Evolutionary conservation across 495 filamentous ascomycete genomes (phyloP).

Genomic region (Arthonia radiata): DNA sequence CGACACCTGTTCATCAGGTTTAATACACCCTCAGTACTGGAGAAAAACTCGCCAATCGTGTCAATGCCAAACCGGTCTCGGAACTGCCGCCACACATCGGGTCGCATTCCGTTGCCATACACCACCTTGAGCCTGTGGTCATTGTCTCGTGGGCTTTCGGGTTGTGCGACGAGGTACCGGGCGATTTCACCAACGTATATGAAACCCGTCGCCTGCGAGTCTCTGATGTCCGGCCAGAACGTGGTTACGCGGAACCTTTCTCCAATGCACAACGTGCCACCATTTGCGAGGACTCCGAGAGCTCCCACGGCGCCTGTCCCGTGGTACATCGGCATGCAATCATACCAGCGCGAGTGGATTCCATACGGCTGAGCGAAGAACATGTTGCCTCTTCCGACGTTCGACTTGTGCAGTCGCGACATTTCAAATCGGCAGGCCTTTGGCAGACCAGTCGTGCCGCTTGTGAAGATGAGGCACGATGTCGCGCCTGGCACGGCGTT

Average conservation of each 20-base stretch:
- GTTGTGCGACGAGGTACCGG: conserved; percentile 47
- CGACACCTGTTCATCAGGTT: conserved; percentile 7
- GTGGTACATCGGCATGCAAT: conserved; percentile 65
- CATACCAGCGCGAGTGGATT: conserved; percentile 47
- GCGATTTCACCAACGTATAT: conserved; percentile 69
- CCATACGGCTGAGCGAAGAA: no score
- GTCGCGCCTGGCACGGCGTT: conserved; percentile 24
- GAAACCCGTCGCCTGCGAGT: conserved; percentile 41
- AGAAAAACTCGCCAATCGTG: conserved; percentile 16
- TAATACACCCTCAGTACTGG: conserved; percentile 16
- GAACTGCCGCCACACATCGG: conserved; percentile 52
- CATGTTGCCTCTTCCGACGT: no score
- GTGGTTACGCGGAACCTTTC: conserved; percentile 41
- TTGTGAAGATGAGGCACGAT: conserved; percentile 42
- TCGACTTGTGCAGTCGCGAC: no score
- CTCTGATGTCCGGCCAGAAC: conserved; percentile 55
- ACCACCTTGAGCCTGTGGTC: conserved; percentile 40
- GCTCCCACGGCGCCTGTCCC: conserved; percentile 38
- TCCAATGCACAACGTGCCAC: conserved; percentile 39
- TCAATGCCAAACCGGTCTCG: conserved; percentile 20
- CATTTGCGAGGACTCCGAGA: conserved; percentile 28
- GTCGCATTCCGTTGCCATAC: conserved; percentile 54
- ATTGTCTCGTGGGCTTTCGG: conserved; percentile 34
- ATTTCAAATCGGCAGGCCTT: conserved; percentile 34
- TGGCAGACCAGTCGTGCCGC: conserved; percentile 40